Evolutionary conservation across 2,329 filamentous ascomycete species (phyloP).

Genomic region (Colletotrichum graminicola): DNA sequence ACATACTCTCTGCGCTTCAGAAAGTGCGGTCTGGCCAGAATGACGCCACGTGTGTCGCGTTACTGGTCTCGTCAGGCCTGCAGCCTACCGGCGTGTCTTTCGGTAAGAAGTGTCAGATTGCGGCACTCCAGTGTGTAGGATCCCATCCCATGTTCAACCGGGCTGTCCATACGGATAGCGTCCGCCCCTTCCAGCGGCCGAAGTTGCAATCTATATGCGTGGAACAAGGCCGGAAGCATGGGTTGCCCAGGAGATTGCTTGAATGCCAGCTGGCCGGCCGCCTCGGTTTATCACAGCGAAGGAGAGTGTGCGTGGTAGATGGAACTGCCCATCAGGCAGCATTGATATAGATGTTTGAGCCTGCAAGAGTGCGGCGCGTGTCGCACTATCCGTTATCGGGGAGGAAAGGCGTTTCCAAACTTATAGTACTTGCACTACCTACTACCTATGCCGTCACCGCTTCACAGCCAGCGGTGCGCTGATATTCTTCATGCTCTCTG

Average conservation of each 20-base stretch:
- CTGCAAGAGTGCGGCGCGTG: slow-evolving; percentile 10
- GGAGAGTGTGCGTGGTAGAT: background rate
- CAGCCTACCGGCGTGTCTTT: slow-evolving; percentile 23
- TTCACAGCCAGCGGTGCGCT: background rate
- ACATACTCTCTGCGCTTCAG: background rate
- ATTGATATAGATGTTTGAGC: slow-evolving; percentile 17
- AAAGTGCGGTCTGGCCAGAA: slow-evolving; percentile 12
- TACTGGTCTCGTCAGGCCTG: slow-evolving; percentile 22
- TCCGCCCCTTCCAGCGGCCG: background rate
- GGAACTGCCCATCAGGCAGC: slow-evolving; percentile 12
- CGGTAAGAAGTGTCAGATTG: slow-evolving; percentile 12
- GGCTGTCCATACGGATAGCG: background rate
- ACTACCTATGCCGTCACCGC: background rate
- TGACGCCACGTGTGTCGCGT: slow-evolving; percentile 39
- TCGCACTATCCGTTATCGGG: background rate
- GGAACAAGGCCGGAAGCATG: background rate
- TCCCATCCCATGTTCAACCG: slow-evolving; percentile 30
- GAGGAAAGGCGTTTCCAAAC: background rate
- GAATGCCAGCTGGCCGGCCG: slow-evolving; percentile 1
- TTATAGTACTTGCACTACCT: background rate
- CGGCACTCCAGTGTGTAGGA: slow-evolving; percentile 12
- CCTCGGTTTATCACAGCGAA: slow-evolving; percentile 1
- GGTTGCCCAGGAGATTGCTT: slow-evolving; percentile 1
- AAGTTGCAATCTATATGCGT: background rate
- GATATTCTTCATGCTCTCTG: background rate